These are phyloP conservation scores for Eimeria necatrix DNA, from an alignment of 169 alveolate genomes.

Conservation along the genomic window DNA sequence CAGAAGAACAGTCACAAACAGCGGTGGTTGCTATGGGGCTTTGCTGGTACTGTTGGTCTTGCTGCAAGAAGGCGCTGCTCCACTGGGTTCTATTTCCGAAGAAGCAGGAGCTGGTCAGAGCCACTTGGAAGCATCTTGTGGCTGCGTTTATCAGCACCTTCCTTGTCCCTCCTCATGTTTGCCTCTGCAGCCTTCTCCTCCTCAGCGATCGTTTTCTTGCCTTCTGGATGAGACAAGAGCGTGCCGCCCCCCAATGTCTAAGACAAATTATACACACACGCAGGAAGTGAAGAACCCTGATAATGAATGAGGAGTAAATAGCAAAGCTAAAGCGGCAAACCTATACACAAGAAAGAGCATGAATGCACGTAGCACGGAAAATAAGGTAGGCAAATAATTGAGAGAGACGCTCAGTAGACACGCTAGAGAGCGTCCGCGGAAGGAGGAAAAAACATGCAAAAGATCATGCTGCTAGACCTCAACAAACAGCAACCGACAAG, in stretches of 20 bases:
- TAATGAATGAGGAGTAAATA: neutral
- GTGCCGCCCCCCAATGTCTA: slow-evolving; percentile 30
- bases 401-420: too few relatives aligned
- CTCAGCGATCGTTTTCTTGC: neutral
- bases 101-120: neutral
- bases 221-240: neutral
- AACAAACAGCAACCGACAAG: too few relatives aligned
- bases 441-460: too few relatives aligned
- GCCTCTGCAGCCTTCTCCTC: neutral
- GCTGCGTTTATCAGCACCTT: neutral
- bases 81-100: neutral
- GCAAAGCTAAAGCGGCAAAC: neutral
- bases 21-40: neutral
- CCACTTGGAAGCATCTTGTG: neutral
- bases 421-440: too few relatives aligned
- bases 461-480: too few relatives aligned
- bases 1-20: neutral
- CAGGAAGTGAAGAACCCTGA: too few relatives aligned
- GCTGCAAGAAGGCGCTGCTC: neutral
- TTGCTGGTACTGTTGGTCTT: slow-evolving; percentile 2
- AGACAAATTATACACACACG: neutral
- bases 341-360: neutral
- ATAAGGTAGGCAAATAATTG: too few relatives aligned
- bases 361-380: too few relatives aligned
- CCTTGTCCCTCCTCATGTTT: neutral